These are phyloP conservation scores for Candida corydali DNA, from an alignment of 805 yeast genomes.

Conservation along the genomic window DNA sequence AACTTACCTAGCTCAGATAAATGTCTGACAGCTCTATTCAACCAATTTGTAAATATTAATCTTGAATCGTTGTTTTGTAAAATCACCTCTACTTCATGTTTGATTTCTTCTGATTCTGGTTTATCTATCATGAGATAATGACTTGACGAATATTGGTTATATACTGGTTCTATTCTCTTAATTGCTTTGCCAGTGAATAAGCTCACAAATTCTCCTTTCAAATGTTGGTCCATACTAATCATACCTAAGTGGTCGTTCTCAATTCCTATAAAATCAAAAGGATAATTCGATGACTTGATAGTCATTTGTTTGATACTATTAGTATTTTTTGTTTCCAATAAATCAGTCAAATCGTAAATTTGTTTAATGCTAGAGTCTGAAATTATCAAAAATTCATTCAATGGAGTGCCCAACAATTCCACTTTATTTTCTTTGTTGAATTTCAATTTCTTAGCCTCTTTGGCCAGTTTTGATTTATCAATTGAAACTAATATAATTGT, in stretches of 20 bases:
- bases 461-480: slow-evolving; percentile 1
- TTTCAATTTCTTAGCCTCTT: too few relatives aligned
- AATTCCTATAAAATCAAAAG: slow-evolving; percentile 10
- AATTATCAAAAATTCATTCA: slow-evolving; percentile 9
- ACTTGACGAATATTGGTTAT: slow-evolving; percentile 6
- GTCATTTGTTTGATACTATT: slow-evolving; percentile 14
- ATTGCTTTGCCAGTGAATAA: slow-evolving; percentile 9
- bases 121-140: slow-evolving; percentile 25
- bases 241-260: slow-evolving; percentile 5
- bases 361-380: slow-evolving; percentile 7
- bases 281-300: slow-evolving; percentile 4
- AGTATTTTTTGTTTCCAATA: slow-evolving; percentile 13
- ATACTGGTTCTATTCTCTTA: neutral
- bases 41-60: slow-evolving; percentile 22
- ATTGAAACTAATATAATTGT: slow-evolving; percentile 3
- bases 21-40: slow-evolving; percentile 27
- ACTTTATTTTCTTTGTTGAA: too few relatives aligned
- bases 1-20: slow-evolving; percentile 30
- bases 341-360: slow-evolving; percentile 21
- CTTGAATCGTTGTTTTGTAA: slow-evolving; percentile 20
- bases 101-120: slow-evolving; percentile 23
- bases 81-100: slow-evolving; percentile 28
- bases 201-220: slow-evolving; percentile 9
- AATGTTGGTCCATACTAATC: slow-evolving; percentile 1
- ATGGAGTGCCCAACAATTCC: slow-evolving; percentile 6